Base-by-base conservation (phyloP, 2,329 filamentous ascomycete species). In the Fusarium buxicola region DNA sequence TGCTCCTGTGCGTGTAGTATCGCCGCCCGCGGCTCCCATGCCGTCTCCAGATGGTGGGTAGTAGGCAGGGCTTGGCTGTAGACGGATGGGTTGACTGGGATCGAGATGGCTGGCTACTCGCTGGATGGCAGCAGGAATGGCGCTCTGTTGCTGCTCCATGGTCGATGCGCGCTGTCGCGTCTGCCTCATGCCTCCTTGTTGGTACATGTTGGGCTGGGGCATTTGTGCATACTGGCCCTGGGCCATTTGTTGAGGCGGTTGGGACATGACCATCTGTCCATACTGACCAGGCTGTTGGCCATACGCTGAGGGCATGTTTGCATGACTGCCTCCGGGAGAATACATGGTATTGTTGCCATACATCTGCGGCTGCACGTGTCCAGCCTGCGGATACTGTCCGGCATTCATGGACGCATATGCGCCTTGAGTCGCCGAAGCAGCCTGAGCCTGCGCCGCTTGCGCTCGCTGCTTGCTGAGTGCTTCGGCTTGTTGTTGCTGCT, bases 41-140 rank as follows among this genome's bases (percentile, higher is more conserved):
- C 92, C 92, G 65, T 98, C 94, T 7, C 91, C 88, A 2, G 94
- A 92, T 16, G 95, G 95, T 10, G 95, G 95, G 70, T 98, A 99
- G 77, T 99, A 99, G 2, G 95, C 95, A 6, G 95, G 95, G 69
- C 93, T 97, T 3, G 95, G 95, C 74, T 99, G 95, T 54, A 98
- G 79, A 45, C 95, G 87, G 71, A 99, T 98, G 0, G 95, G 95
- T 58, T 94, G 92, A 69, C 88, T 98, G 2, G 95, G 95, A 73
- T 99, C 95, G 39, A 99, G 85, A 76, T 98, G 94, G 74, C 93
- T 97, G 36, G 95, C 95, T 18, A 99, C 95, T 69, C 95, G 86
- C 77, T 99, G 95, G 56, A 99, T 92, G 4, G 94, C 89, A 12
- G 92, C 89, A 6, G 95, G 95, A 57, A 99, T 97, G 3, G 94